Conservation (phyloP, 768 basidiomycete genomes). For the Coprinellus micaceus region DNA sequence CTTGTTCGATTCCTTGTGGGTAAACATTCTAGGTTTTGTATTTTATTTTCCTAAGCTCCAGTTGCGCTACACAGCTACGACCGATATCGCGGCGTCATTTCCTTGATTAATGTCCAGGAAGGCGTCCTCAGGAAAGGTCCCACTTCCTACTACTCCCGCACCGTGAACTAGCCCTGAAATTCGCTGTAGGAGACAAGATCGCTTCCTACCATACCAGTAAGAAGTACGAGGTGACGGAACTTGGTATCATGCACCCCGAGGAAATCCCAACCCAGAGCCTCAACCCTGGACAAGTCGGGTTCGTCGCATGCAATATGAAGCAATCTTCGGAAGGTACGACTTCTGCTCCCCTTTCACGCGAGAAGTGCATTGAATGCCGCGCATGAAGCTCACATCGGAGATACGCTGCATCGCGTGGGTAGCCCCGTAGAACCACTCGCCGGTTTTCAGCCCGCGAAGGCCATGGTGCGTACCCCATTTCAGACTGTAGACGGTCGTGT, state of each 20-base stretch:
- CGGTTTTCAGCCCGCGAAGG: conserved; percentile 87
- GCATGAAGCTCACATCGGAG: conserved; percentile 80
- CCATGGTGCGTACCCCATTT: conserved; percentile 62
- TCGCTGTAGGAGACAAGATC: conserved; percentile 77
- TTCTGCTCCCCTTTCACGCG: neutral
- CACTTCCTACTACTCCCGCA: neutral
- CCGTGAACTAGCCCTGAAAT: neutral
- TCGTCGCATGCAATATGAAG: conserved; percentile 96
- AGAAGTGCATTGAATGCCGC: neutral
- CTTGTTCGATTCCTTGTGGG: conserved; percentile 87
- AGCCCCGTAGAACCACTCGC: conserved; percentile 77
- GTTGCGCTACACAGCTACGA: conserved; percentile 65
- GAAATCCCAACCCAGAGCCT: conserved; percentile 70
- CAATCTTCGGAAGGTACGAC: conserved; percentile 82
- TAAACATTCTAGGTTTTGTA: conserved; percentile 23
- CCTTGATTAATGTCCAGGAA: conserved; percentile 75
- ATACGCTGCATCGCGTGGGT: conserved; percentile 80
- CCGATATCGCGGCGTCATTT: conserved; percentile 93
- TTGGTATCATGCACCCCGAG: conserved; percentile 89
- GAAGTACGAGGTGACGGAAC: conserved; percentile 83
- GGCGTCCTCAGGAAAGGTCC: conserved; percentile 81
- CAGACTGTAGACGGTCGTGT: conserved; percentile 2
- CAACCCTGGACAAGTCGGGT: conserved; percentile 81
- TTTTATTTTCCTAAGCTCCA: conserved; percentile 11
- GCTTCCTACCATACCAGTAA: conserved; percentile 80